Evolutionary conservation across 352 stramenopile species (phyloP), one percentile per base, ranked within the genome.

Genomic region (Elongisporangium prolatum): DNA sequence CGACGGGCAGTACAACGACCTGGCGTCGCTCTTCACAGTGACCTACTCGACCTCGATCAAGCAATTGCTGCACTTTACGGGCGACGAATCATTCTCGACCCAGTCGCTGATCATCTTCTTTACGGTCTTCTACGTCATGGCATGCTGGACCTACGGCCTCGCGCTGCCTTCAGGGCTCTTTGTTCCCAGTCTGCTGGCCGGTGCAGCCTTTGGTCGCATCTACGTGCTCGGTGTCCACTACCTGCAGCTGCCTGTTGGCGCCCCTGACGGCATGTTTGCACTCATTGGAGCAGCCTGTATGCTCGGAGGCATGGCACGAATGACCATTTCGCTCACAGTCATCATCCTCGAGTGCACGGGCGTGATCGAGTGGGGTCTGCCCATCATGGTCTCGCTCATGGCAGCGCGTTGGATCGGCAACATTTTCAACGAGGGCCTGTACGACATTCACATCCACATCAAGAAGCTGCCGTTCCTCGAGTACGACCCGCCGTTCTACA

Each of bases 331-430:
- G 10, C 76, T 99, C 3, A 99, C 96, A 0, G 97, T 99, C 38
- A 99, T 99, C 59, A 91, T 99, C 50, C 77, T 99, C 17, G 97
- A 99, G 69, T 97, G 95, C 52, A 99, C 97, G n/a, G 96, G 97
- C 25, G 96, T 99, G 66, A 97, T 99, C 60, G 91, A 99, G 70
- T 99, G 98, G 80, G 92, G 97, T 56, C 79, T 99, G 17, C 97
- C 97, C 10, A 93, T 99, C 47, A 99, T 99, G 97, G 77, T 99
- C 47, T 91, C 95, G 21, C 78, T 99, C 1, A 98, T 99, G 91
- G 84, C 92, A 4, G 96, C 97, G 20, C 78, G 96, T 13, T 98
- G 96, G 77, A 96, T 98, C 21, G 97, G 97, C 51, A 99, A 99
- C 78, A 84, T 95, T 21, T 99, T 99, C 74, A 99, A 99, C 72